Conservation (phyloP, 1,284 basidiomycete genomes). For the Cryptococcus deneoformans region DNA sequence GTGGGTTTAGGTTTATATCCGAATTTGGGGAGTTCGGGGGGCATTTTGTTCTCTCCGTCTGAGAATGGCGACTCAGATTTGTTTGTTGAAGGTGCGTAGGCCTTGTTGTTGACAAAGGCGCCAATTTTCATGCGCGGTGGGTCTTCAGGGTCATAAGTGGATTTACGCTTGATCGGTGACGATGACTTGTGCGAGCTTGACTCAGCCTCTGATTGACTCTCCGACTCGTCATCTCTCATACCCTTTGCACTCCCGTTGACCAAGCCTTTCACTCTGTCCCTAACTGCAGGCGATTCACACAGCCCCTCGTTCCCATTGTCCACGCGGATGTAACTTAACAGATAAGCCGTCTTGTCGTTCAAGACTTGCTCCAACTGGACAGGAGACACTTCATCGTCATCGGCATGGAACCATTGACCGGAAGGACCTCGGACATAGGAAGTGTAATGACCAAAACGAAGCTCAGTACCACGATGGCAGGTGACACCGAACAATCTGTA, state of each 20-base stretch:
- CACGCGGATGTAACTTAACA: constrained; percentile 80
- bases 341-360: constrained; percentile 78
- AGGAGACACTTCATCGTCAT: constrained; percentile 73
- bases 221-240: constrained; percentile 48
- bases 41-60: constrained; percentile 2
- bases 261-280: background rate
- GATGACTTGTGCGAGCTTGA: constrained; percentile 3
- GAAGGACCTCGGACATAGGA: constrained; percentile 73
- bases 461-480: constrained; percentile 86
- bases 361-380: constrained; percentile 52
- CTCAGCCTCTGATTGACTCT: constrained; percentile 53
- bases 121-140: background rate
- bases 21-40: constrained; percentile 10
- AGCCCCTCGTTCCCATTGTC: constrained; percentile 8
- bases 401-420: constrained; percentile 86
- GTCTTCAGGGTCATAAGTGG: background rate
- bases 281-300: background rate
- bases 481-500: constrained; percentile 92
- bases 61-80: background rate
- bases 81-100: background rate
- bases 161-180: background rate
- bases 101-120: background rate
- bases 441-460: constrained; percentile 95
- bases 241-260: constrained; percentile 3
- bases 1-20: constrained; percentile 8